Percentiles rank a stretch among this genome's conserved stretches.
phyloP scores from a whole-genome alignment of 139 green algal species.

The Axilococcus clingmanii region DNA sequence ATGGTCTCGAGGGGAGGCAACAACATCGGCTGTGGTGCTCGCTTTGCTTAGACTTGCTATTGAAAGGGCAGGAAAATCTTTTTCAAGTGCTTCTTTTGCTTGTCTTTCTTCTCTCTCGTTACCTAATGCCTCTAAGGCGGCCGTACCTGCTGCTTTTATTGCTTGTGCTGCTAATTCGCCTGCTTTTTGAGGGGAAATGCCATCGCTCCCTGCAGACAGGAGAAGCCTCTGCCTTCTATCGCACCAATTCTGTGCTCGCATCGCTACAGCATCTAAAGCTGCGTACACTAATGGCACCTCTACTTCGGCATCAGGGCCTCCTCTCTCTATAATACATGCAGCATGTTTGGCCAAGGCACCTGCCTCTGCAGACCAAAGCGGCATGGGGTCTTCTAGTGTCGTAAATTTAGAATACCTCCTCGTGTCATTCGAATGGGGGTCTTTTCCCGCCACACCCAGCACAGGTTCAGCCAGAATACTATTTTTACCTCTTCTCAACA shows the following conservation, averaged over 20 bases:
- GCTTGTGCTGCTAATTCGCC: conserved; percentile 15
- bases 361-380: conserved; percentile 41
- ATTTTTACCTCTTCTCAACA: background rate
- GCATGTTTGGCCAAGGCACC: conserved; percentile 45
- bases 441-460: background rate
- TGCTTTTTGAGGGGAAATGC: background rate
- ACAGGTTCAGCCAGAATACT: background rate
- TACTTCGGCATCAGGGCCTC: conserved; percentile 34
- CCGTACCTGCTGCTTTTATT: conserved; percentile 19
- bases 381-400: conserved; percentile 20
- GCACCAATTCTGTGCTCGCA: conserved; percentile 35
- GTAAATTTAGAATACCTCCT: conserved; percentile 80
- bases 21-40: no score
- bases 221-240: conserved; percentile 32
- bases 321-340: conserved; percentile 33
- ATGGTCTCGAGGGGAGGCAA: no score
- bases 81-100: background rate
- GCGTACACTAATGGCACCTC: conserved; percentile 54
- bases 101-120: background rate
- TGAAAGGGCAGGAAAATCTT: background rate
- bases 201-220: background rate
- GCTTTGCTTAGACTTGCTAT: no score
- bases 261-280: conserved; percentile 55
- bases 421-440: background rate
- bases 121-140: background rate